Percentiles rank a stretch among this genome's conserved stretches.
Conservation (phyloP, 2,329 filamentous ascomycete genomes). For the Colletotrichum abscissum region DNA sequence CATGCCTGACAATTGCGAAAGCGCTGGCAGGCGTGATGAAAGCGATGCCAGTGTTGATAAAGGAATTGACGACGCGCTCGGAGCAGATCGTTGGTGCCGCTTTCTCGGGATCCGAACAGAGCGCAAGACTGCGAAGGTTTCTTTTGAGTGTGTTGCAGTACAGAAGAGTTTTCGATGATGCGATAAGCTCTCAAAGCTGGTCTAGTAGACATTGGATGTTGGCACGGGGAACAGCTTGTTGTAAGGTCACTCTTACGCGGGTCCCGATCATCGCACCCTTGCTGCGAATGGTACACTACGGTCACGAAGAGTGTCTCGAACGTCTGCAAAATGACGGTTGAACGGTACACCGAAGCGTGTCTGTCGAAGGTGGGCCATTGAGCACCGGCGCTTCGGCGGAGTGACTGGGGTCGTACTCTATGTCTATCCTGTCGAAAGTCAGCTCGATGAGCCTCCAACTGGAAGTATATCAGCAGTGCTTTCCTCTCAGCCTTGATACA, state of each 20-base stretch:
- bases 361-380: background rate
- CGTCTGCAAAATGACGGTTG: constrained; percentile 10
- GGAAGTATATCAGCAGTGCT: background rate
- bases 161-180: background rate
- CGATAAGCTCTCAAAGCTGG: background rate
- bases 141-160: background rate
- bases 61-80: background rate
- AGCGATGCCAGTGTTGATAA: constrained; percentile 1
- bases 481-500: background rate
- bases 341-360: constrained; percentile 9
- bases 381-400: background rate
- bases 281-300: background rate
- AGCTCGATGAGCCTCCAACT: too few species aligned
- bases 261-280: constrained; percentile 1
- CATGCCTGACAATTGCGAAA: background rate
- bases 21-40: background rate
- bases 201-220: background rate
- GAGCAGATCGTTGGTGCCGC: background rate
- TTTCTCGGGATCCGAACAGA: background rate
- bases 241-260: background rate
- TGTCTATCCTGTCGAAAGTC: background rate
- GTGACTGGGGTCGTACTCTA: background rate
- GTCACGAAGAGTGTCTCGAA: constrained; percentile 1
- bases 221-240: background rate
- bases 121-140: background rate